Evolutionary conservation across 1,284 basidiomycete species (phyloP).

Genomic region (Gomphus bonarii): DNA sequence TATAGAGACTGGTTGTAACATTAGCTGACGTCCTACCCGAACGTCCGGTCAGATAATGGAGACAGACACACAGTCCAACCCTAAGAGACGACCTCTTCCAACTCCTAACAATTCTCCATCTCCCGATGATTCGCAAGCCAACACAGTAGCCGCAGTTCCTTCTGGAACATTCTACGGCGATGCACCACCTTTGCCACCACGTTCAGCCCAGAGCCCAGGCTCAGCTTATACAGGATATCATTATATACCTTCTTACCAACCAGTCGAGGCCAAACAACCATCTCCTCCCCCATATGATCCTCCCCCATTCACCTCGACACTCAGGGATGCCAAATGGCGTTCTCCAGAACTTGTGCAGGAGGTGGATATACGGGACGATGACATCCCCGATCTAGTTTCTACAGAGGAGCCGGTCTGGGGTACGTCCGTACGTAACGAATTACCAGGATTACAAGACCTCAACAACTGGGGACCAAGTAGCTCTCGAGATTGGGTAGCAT

Average conservation of each 20-base stretch:
- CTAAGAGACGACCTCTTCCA: conserved; percentile 4
- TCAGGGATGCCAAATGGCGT: not conserved
- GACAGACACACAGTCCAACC: not conserved
- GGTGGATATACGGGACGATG: not conserved
- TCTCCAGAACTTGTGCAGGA: conserved; percentile 3
- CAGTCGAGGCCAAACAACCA: not conserved
- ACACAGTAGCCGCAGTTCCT: not conserved
- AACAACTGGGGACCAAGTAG: not conserved
- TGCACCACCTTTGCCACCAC: not conserved
- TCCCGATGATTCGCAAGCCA: not conserved
- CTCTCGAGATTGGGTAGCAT: not conserved
- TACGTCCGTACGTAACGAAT: not conserved
- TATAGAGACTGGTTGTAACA: not conserved
- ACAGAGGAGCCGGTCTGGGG: not conserved
- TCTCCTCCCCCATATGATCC: conserved; percentile 1
- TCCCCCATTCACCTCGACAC: not conserved
- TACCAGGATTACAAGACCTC: not conserved
- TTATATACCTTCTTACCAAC: conserved; percentile 4
- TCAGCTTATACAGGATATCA: conserved; percentile 4
- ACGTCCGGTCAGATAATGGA: conserved; percentile 4
- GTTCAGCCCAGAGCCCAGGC: not conserved
- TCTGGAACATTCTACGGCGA: not conserved
- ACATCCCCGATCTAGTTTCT: not conserved
- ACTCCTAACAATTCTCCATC: not conserved
- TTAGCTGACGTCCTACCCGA: not conserved